Evolutionary conservation across 2,329 filamentous ascomycete species (phyloP).

Genomic region (Zasmidium citrigriseum): DNA sequence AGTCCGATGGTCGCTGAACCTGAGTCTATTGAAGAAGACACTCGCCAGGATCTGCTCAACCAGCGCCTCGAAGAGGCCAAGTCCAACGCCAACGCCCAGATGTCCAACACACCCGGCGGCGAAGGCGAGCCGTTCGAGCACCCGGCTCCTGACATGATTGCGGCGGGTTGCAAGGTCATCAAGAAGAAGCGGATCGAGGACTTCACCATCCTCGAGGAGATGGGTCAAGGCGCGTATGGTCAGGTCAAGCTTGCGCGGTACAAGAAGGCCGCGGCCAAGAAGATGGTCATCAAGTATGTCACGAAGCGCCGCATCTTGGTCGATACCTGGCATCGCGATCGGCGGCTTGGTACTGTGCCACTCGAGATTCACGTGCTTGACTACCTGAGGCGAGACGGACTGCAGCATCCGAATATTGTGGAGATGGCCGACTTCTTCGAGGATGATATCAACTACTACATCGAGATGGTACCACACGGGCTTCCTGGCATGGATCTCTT

Average conservation of each 20-base stretch:
- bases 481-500: constrained; percentile 98
- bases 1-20: constrained; percentile 35
- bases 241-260: constrained; percentile 94
- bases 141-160: constrained; percentile 37
- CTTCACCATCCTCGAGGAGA: constrained; percentile 92
- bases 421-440: constrained; percentile 72
- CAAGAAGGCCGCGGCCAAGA: constrained; percentile 70
- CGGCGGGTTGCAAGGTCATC: constrained; percentile 32
- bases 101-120: not conserved
- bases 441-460: constrained; percentile 93
- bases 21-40: constrained; percentile 30
- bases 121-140: constrained; percentile 40
- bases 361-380: constrained; percentile 96
- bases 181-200: constrained; percentile 83
- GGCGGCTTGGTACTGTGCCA: constrained; percentile 88
- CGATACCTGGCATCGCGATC: constrained; percentile 96
- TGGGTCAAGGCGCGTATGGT: constrained; percentile 97
- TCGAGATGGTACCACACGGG: constrained; percentile 95
- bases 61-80: constrained; percentile 45
- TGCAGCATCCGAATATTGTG: constrained; percentile 66
- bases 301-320: constrained; percentile 96
- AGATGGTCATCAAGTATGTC: constrained; percentile 95
- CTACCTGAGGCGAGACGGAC: constrained; percentile 75
- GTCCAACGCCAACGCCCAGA: constrained; percentile 11
- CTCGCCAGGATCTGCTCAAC: constrained; percentile 50